Evolutionary conservation across 805 yeast species (phyloP).

Genomic region (Starmerella khaoyaiensis): DNA sequence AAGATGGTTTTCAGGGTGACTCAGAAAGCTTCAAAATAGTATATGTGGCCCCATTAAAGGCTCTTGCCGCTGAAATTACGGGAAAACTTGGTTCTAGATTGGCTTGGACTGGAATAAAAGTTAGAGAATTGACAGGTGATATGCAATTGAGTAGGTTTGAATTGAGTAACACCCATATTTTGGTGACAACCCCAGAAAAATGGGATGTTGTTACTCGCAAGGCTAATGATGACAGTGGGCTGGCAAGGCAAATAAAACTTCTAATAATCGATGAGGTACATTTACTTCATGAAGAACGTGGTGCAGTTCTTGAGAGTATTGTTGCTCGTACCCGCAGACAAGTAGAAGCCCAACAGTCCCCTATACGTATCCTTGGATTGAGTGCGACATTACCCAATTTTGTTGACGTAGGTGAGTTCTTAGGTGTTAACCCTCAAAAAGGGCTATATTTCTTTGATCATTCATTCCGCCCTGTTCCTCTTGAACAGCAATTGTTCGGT

Average conservation of each 20-base stretch:
- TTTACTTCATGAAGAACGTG: conserved; percentile 83
- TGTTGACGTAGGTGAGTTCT: conserved; percentile 68
- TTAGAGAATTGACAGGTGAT: conserved; percentile 86
- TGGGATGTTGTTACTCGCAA: conserved; percentile 96
- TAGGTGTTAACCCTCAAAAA: conserved; percentile 45
- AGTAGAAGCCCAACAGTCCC: conserved; percentile 83
- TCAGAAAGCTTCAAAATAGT: conserved; percentile 64
- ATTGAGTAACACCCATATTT: conserved; percentile 60
- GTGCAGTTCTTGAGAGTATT: conserved; percentile 83
- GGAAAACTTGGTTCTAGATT: conserved; percentile 71
- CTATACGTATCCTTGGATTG: conserved; percentile 64
- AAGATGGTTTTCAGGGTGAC: no score
- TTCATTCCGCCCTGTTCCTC: conserved; percentile 80
- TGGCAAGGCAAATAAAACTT: conserved; percentile 50
- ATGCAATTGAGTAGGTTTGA: conserved; percentile 62
- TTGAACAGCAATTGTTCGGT: conserved; percentile 79
- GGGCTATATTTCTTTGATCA: conserved; percentile 73
- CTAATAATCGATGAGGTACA: conserved; percentile 87
- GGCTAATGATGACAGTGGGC: conserved; percentile 50
- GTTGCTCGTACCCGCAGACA: conserved; percentile 51
- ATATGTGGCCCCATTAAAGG: conserved; percentile 84
- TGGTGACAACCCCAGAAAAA: conserved; percentile 92
- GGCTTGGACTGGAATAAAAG: conserved; percentile 74
- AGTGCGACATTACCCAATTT: conserved; percentile 91
- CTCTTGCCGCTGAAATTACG: conserved; percentile 92